Evolutionary conservation across 2,329 filamentous ascomycete genomes (phyloP).

Genomic region (Alternaria sp.): DNA sequence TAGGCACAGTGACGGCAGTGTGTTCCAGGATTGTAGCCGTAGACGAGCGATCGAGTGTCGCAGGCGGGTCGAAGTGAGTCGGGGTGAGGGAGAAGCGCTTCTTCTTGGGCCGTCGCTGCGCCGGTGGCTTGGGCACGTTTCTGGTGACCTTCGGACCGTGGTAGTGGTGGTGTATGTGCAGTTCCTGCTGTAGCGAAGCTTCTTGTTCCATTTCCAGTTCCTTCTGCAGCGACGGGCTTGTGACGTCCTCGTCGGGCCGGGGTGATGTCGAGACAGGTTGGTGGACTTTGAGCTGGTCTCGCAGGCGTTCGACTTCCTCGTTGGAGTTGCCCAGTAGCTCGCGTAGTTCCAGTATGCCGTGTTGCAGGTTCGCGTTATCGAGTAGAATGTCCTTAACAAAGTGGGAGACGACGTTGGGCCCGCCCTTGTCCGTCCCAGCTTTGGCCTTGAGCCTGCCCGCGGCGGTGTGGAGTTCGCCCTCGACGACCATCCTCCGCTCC

Average conservation of each 20-base stretch:
- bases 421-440: slow-evolving; percentile 63
- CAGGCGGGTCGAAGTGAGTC: slow-evolving; percentile 55
- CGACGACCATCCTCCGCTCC: slow-evolving; percentile 81
- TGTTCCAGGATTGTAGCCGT: slow-evolving; percentile 68
- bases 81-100: slow-evolving; percentile 72
- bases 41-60: slow-evolving; percentile 52
- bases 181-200: slow-evolving; percentile 56
- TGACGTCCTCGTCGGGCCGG: slow-evolving; percentile 22
- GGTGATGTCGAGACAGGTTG: slow-evolving; percentile 63
- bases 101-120: slow-evolving; percentile 66
- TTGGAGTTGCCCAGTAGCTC: slow-evolving; percentile 92
- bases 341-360: slow-evolving; percentile 87
- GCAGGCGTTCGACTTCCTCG: slow-evolving; percentile 86
- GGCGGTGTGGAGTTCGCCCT: slow-evolving; percentile 79
- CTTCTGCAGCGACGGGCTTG: slow-evolving; percentile 65
- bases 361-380: slow-evolving; percentile 92
- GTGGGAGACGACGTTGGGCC: slow-evolving; percentile 81
- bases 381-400: slow-evolving; percentile 95
- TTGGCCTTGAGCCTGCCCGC: slow-evolving; percentile 79
- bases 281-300: slow-evolving; percentile 81
- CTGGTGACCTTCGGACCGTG: slow-evolving; percentile 60
- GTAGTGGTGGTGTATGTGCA: slow-evolving; percentile 96
- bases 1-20: slow-evolving; percentile 64
- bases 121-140: slow-evolving; percentile 54
- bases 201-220: slow-evolving; percentile 64